These are phyloP conservation scores for Trichosporon asahii DNA, from an alignment of 1,284 basidiomycete species.

Conservation along the genomic window DNA sequence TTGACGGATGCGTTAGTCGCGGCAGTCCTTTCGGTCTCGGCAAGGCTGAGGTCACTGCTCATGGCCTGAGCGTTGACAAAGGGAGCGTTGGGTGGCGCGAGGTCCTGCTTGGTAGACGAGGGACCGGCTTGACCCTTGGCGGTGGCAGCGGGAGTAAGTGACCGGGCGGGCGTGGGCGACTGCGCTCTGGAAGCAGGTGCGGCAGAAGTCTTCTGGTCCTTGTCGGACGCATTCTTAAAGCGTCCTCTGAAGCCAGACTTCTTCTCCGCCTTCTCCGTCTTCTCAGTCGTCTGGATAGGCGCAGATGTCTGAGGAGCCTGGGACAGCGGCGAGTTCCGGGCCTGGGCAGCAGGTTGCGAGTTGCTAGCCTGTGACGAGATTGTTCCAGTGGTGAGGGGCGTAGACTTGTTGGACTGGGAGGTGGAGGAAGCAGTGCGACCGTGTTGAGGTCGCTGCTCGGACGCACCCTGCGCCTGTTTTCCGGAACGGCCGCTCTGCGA, in stretches of 20 bases:
- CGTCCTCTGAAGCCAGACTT: constrained; percentile 59
- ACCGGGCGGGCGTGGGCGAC: constrained; percentile 20
- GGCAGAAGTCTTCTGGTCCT: constrained; percentile 35
- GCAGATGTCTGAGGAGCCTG: constrained; percentile 29
- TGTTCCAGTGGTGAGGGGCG: constrained; percentile 37
- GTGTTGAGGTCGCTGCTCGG: constrained; percentile 11
- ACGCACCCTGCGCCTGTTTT: not conserved
- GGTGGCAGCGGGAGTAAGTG: not conserved
- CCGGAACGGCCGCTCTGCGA: not conserved
- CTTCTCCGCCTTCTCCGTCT: constrained; percentile 50
- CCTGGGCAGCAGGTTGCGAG: constrained; percentile 23
- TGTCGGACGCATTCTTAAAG: constrained; percentile 63
- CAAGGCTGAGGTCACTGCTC: constrained; percentile 41
- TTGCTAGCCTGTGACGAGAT: constrained; percentile 30
- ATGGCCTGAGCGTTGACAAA: constrained; percentile 38
- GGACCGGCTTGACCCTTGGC: not conserved
- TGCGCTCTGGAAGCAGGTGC: constrained; percentile 20
- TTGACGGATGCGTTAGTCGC: constrained; percentile 32
- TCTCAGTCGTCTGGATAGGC: not conserved
- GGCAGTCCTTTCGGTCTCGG: constrained; percentile 44
- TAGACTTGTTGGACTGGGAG: constrained; percentile 17
- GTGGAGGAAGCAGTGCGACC: constrained; percentile 13
- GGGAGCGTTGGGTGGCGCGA: constrained; percentile 33
- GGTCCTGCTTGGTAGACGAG: constrained; percentile 15
- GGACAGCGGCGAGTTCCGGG: constrained; percentile 33